phyloP scores from a whole-genome alignment of 768 basidiomycete genomes.

The Phylloporus sp. region DNA sequence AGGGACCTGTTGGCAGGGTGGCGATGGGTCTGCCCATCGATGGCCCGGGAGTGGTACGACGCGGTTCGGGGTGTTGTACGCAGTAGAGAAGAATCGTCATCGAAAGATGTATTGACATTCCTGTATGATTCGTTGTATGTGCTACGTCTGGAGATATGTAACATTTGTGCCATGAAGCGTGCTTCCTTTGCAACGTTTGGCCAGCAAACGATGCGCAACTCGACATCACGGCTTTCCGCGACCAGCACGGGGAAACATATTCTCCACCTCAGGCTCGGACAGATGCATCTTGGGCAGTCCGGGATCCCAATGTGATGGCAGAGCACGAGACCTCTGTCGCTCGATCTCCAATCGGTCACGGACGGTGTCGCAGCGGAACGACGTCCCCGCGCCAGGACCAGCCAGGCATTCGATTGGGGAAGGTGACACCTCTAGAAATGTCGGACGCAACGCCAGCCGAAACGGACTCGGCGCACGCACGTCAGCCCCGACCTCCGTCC shows the following conservation, averaged over 20 bases:
- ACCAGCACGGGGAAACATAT: too few species aligned
- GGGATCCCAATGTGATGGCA: neutral
- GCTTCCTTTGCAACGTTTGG: too few species aligned
- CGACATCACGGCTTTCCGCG: too few species aligned
- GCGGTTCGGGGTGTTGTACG: too few species aligned
- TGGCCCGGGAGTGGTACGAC: too few species aligned
- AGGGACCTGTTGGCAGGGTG: constrained; percentile 28
- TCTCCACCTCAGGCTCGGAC: neutral
- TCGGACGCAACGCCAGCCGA: constrained; percentile 11
- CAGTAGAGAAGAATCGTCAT: too few species aligned
- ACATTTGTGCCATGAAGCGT: too few species aligned
- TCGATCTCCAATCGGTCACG: neutral
- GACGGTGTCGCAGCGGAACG: neutral
- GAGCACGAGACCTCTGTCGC: neutral
- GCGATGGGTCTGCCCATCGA: constrained; percentile 41
- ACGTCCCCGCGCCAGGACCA: neutral
- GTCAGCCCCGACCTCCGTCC: neutral
- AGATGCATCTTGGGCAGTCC: neutral
- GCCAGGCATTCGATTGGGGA: constrained; percentile 14
- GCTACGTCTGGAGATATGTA: too few species aligned
- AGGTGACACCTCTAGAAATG: constrained; percentile 15
- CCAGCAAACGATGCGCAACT: too few species aligned
- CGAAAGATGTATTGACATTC: too few species aligned
- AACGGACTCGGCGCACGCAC: neutral
- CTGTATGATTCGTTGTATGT: too few species aligned